These are phyloP conservation scores for Pelargonium citronellum DNA, from an alignment of 441 rosid species.

Conservation along the genomic window DNA sequence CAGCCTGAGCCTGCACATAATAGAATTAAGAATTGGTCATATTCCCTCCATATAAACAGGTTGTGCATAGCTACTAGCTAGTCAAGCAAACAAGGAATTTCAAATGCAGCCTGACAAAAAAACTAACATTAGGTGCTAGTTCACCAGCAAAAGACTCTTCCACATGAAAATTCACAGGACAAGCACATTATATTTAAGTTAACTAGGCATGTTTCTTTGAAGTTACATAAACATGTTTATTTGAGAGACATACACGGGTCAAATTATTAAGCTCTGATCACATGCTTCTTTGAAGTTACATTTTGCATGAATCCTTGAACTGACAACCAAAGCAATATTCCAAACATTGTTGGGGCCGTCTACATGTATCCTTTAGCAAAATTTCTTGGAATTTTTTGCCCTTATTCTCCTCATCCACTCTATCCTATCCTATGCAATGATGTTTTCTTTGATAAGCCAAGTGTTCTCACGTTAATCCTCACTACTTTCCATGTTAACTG, in stretches of 20 bases:
- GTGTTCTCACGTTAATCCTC: no score
- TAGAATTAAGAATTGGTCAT: not conserved
- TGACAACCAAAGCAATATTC: no score
- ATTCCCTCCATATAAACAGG: conserved; percentile 8
- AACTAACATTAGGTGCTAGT: not conserved
- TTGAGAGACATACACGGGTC: not conserved
- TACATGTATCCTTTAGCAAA: no score
- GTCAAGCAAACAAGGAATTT: not conserved
- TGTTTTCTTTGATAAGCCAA: not conserved
- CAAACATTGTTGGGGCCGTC: no score
- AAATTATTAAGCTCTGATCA: not conserved
- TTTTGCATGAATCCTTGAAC: not conserved
- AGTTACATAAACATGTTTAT: not conserved
- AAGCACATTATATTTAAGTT: not conserved
- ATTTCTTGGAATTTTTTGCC: no score
- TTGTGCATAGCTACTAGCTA: conserved; percentile 10
- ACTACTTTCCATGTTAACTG: no score
- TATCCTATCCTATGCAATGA: no score
- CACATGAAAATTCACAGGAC: not conserved
- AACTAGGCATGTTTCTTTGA: not conserved
- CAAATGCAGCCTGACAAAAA: not conserved
- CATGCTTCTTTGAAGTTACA: not conserved
- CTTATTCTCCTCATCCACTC: no score
- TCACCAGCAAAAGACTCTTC: not conserved
- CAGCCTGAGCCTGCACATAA: conserved; percentile 52